Evolutionary conservation across 768 basidiomycete species (phyloP).

Genomic region (Mycena capillaripes): DNA sequence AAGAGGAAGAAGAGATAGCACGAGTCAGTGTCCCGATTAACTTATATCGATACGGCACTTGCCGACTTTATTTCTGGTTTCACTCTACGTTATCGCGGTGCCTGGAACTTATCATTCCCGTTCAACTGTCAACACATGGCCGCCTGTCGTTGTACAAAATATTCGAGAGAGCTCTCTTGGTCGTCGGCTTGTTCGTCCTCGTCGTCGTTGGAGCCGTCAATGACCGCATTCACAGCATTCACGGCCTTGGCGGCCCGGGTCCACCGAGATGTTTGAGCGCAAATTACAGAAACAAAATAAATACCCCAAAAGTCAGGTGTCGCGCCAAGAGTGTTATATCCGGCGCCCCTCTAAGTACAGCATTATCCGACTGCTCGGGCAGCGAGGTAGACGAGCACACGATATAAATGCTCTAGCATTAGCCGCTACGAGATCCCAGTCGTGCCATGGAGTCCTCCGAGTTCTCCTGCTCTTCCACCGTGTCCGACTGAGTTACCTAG

Average conservation of each 20-base stretch:
- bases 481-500: constrained; percentile 89
- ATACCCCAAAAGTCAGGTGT: constrained; percentile 1
- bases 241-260: too few relatives aligned
- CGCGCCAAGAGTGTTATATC: background rate
- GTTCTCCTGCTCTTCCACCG: constrained; percentile 88
- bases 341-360: background rate
- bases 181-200: too few relatives aligned
- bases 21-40: background rate
- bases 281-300: constrained; percentile 6
- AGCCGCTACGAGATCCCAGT: constrained; percentile 80
- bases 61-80: too few relatives aligned
- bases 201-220: too few relatives aligned
- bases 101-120: too few relatives aligned
- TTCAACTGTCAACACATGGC: too few relatives aligned
- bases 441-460: constrained; percentile 86
- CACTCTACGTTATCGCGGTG: too few relatives aligned
- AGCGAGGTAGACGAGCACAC: constrained; percentile 20
- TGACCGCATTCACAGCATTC: too few relatives aligned
- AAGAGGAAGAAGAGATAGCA: constrained; percentile 38
- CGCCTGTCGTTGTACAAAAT: too few relatives aligned
- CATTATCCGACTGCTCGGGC: too few relatives aligned
- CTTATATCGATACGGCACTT: background rate
- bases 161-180: too few relatives aligned
- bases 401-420: constrained; percentile 52
- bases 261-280: background rate